Evolutionary conservation across 441 rosid genomes (phyloP).

Genomic region (Pelargonium myrrhifolium): DNA sequence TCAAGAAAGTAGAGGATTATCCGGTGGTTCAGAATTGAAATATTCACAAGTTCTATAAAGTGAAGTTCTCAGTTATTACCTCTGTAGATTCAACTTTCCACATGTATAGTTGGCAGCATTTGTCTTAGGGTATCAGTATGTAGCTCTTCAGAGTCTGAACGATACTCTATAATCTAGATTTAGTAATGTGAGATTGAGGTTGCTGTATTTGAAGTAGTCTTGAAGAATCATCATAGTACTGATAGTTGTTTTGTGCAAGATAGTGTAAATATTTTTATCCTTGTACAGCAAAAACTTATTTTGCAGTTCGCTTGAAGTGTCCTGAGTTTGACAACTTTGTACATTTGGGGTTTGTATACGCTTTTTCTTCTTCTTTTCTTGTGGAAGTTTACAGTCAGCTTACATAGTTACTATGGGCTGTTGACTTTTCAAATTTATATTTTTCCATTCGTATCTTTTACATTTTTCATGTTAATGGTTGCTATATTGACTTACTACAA

Average conservation of each 20-base stretch:
- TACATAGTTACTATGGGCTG: neutral
- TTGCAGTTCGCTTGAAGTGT: neutral
- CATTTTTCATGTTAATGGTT: neutral
- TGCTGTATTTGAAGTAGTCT: neutral
- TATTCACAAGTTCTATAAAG: neutral
- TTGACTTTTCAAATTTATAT: neutral
- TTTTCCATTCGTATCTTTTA: neutral
- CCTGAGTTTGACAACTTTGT: neutral
- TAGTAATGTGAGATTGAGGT: neutral
- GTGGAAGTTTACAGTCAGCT: neutral
- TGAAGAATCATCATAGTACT: neutral
- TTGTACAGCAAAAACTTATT: neutral
- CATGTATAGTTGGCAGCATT: neutral
- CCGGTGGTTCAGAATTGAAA: neutral
- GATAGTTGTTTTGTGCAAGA: too few relatives aligned
- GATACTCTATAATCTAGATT: neutral
- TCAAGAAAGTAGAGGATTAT: neutral
- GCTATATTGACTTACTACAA: neutral
- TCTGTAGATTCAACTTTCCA: neutral
- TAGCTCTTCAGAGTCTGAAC: neutral
- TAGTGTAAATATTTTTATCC: neutral
- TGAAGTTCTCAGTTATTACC: neutral
- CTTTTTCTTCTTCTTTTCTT: too few relatives aligned
- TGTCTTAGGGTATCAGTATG: neutral
- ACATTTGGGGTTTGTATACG: neutral